Evolutionary conservation across 2,329 filamentous ascomycete species (phyloP), one percentile per base, ranked within the genome.

Genomic region (Hymenotorrendiella dingleyae): DNA sequence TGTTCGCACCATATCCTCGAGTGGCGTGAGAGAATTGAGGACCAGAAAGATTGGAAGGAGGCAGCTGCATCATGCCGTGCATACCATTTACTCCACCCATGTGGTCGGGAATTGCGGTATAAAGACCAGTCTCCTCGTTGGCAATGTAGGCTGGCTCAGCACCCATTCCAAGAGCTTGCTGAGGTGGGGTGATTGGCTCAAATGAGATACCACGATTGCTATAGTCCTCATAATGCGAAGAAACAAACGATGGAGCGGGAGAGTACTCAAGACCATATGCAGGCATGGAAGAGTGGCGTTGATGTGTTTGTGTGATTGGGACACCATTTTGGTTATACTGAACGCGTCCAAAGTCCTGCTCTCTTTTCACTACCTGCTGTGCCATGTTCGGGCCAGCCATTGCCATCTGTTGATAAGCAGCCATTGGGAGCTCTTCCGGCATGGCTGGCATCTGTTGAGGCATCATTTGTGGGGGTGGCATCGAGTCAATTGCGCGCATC

Each of bases 191-290:
- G 55, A 98, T 81, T 40, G 93, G 93, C 73, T 98, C 93, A 63
- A 91, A 98, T 3, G 91, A 97, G 59, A 97, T 81, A 39, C 89
- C 93, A 45, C 93, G 85, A 63, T 90, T 91, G 77, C 88, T 94
- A 73, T 96, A 98, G 64, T 97, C 91, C 62, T 97, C 93, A 59
- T 91, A 95, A 59, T 96, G 90, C 1, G 93, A 97, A n/a, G 93
- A 97, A 40, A 95, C 90, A 60, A 97, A 97, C 1, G 93, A 97
- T 2, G 93, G 93, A 0, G 93, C 93, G 40, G 93, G 93, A 12
- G 93, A 98, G 71, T 97, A 98, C 67, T 98, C 93, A 64, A 97
- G 83, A 36, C 70, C 77, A 64, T 94, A 98, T 16, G 89, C 86
- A 37, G 93, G 93, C 89, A 98, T 96, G n/a, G 93, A 98, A 48